phyloP scores from a whole-genome alignment of 768 basidiomycete species.

The Lactarius sp. region DNA sequence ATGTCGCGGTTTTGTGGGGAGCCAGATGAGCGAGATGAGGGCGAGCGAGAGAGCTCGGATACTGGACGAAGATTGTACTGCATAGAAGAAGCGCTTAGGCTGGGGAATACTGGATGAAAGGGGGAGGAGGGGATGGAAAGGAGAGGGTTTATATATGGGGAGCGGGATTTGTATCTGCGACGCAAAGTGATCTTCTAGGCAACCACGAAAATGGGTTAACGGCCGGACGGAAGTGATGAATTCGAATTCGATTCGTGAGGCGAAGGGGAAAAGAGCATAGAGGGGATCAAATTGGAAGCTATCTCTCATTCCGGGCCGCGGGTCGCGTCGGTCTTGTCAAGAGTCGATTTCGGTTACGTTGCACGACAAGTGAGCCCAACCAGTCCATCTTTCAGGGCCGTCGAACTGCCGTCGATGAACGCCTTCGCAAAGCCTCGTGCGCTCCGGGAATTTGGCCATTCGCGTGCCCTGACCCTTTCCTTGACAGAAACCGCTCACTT shows the following conservation, averaged over 20 bases:
- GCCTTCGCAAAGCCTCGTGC: slow-evolving; percentile 12
- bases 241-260: slow-evolving; percentile 18
- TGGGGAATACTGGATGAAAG: slow-evolving; percentile 1
- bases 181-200: slow-evolving; percentile 17
- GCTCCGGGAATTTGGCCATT: slow-evolving; percentile 11
- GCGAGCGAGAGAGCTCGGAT: slow-evolving; percentile 22
- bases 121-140: not conserved
- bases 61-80: slow-evolving; percentile 25
- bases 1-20: slow-evolving; percentile 17
- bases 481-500: slow-evolving; percentile 25
- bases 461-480: slow-evolving; percentile 21
- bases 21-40: slow-evolving; percentile 18
- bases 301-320: slow-evolving; percentile 23
- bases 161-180: slow-evolving; percentile 24
- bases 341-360: slow-evolving; percentile 10
- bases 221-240: slow-evolving; percentile 22
- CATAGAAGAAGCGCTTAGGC: slow-evolving; percentile 7
- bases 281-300: slow-evolving; percentile 23
- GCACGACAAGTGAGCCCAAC: slow-evolving; percentile 2
- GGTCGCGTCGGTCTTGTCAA: slow-evolving; percentile 9
- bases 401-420: slow-evolving; percentile 18
- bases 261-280: slow-evolving; percentile 6
- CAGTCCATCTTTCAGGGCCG: slow-evolving; percentile 12
- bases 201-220: slow-evolving; percentile 17
- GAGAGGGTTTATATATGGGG: slow-evolving; percentile 16